These are phyloP conservation scores for Coprinopsis cinerea DNA, from an alignment of 768 basidiomycete species.

Conservation along the genomic window DNA sequence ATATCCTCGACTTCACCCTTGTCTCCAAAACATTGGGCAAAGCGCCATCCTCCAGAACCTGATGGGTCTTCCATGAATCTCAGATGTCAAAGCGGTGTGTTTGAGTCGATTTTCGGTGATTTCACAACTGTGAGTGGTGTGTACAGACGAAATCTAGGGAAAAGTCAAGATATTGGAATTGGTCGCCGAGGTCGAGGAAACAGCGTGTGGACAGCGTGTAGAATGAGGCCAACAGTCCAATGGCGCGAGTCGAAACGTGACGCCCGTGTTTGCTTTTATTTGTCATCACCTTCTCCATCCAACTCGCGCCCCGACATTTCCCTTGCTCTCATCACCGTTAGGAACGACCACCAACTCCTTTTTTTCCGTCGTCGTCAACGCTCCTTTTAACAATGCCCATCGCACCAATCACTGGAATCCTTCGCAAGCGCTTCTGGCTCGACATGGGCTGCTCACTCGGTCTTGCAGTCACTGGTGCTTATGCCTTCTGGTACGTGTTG, in stretches of 20 bases:
- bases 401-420: slow-evolving; percentile 88
- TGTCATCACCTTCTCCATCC: slow-evolving; percentile 14
- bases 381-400: slow-evolving; percentile 54
- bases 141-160: slow-evolving; percentile 4
- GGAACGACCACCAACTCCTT: slow-evolving; percentile 20
- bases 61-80: slow-evolving; percentile 77
- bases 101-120: slow-evolving; percentile 17
- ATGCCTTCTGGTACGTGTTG: slow-evolving; percentile 73
- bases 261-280: slow-evolving; percentile 19
- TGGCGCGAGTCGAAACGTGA: slow-evolving; percentile 18
- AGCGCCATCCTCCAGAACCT: slow-evolving; percentile 90
- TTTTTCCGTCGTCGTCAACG: slow-evolving; percentile 15
- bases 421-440: slow-evolving; percentile 89
- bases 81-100: slow-evolving; percentile 10
- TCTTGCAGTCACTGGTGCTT: slow-evolving; percentile 68
- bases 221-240: slow-evolving; percentile 22
- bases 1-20: slow-evolving; percentile 99
- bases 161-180: slow-evolving; percentile 12
- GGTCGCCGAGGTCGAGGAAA: slow-evolving; percentile 14
- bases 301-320: slow-evolving; percentile 29
- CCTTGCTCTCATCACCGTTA: slow-evolving; percentile 22
- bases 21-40: slow-evolving; percentile 99
- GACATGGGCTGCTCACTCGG: slow-evolving; percentile 73
- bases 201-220: slow-evolving; percentile 22
- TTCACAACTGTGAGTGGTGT: slow-evolving; percentile 16